A percentile compares a stretch with the other conserved stretches of the same genome.
Conservation (phyloP, 2,329 filamentous ascomycete species). For the Aspergillus sojae region DNA sequence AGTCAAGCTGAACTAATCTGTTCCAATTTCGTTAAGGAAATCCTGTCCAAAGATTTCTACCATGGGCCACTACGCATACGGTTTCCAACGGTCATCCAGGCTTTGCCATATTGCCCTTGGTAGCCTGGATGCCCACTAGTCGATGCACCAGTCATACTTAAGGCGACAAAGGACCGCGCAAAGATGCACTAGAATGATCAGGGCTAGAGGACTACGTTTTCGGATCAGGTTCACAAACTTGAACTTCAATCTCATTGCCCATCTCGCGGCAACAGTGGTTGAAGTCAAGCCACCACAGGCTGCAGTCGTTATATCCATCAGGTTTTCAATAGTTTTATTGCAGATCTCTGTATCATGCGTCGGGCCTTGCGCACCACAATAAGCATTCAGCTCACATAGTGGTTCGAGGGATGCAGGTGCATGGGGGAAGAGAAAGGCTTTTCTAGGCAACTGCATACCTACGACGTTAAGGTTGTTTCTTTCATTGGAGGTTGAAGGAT, state of each 20-base stretch:
- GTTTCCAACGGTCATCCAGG: constrained; percentile 35
- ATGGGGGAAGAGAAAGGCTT: constrained; percentile 5
- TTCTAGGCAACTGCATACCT: neutral
- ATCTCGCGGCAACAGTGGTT: constrained; percentile 49
- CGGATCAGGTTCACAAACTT: constrained; percentile 40
- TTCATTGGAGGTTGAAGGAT: neutral
- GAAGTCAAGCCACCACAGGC: constrained; percentile 50
- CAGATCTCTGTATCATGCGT: constrained; percentile 30
- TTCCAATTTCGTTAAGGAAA: constrained; percentile 12
- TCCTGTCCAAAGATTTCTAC: constrained; percentile 30
- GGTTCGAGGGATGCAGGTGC: constrained; percentile 21
- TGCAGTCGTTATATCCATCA: constrained; percentile 30
- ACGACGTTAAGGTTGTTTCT: neutral
- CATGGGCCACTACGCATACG: constrained; percentile 35
- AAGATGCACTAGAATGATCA: constrained; percentile 66
- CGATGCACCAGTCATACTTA: constrained; percentile 66
- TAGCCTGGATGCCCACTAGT: constrained; percentile 66
- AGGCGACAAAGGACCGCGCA: constrained; percentile 61
- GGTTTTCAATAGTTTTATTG: constrained; percentile 27
- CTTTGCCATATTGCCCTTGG: constrained; percentile 60
- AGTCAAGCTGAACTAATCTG: neutral
- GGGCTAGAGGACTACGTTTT: constrained; percentile 37
- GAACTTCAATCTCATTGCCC: constrained; percentile 39
- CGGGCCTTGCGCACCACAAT: constrained; percentile 21
- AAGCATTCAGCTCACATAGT: constrained; percentile 32